A percentile compares a stretch with the other conserved stretches of the same genome.
Evolutionary conservation across 495 filamentous ascomycete genomes (phyloP).

Genomic region (Penicillium arizonense): DNA sequence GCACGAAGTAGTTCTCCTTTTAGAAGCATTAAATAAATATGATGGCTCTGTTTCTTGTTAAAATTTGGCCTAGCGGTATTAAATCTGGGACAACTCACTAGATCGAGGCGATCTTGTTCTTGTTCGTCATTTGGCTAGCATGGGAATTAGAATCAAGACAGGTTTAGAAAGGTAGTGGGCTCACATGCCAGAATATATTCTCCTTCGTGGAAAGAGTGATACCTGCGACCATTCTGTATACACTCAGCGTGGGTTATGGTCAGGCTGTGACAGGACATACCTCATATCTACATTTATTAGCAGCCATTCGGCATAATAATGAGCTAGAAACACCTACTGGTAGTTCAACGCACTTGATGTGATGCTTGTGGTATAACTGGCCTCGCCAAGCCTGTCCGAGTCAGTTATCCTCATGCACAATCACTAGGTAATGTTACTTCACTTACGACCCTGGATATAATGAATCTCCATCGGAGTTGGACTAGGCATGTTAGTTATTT

Average conservation of each 20-base stretch:
- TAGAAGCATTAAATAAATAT: constrained; percentile 49
- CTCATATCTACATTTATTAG: constrained; percentile 32
- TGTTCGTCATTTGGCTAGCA: constrained; percentile 42
- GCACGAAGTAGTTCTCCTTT: constrained; percentile 52
- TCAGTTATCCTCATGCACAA: neutral
- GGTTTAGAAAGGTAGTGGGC: neutral
- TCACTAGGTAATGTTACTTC: neutral
- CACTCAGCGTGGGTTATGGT: constrained; percentile 10
- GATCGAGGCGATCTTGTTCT: constrained; percentile 7
- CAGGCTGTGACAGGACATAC: constrained; percentile 9
- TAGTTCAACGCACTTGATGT: constrained; percentile 44
- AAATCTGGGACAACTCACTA: neutral
- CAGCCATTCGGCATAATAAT: neutral
- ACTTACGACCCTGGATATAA: constrained; percentile 34
- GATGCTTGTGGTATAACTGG: constrained; percentile 35
- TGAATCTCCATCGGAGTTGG: constrained; percentile 28
- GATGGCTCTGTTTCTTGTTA: constrained; percentile 16
- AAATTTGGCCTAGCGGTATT: neutral
- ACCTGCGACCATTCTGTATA: constrained; percentile 26
- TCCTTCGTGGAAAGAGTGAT: constrained; percentile 29
- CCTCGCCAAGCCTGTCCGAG: constrained; percentile 20
- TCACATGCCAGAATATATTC: constrained; percentile 22
- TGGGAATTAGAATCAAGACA: neutral
- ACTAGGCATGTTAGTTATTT: constrained; percentile 13
- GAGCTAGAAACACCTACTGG: constrained; percentile 28